These are phyloP conservation scores for Steccherinum ochraceum DNA, from an alignment of 768 basidiomycete genomes.

Conservation along the genomic window DNA sequence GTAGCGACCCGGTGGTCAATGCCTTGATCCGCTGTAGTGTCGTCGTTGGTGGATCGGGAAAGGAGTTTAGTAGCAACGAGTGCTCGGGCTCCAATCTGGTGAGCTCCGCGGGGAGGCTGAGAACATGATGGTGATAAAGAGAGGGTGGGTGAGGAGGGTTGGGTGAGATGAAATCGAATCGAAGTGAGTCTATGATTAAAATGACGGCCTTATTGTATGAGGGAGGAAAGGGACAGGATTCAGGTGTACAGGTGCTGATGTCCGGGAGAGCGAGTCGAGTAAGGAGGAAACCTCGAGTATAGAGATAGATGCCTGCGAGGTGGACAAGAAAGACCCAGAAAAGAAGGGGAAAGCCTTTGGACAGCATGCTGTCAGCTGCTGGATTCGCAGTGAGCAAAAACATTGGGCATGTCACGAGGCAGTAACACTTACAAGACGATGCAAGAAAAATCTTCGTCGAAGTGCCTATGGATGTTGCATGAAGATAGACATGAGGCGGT, in stretches of 20 bases:
- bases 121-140: conserved; percentile 72
- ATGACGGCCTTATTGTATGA: conserved; percentile 79
- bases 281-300: conserved; percentile 87
- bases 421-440: not conserved
- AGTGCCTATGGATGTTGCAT: not conserved
- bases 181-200: conserved; percentile 86
- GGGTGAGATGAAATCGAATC: conserved; percentile 88
- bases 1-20: conserved; percentile 89
- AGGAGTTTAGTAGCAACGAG: conserved; percentile 84
- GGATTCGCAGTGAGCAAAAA: too few relatives aligned
- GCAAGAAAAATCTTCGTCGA: not conserved
- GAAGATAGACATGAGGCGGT: not conserved
- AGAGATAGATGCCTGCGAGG: conserved; percentile 76
- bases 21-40: conserved; percentile 95
- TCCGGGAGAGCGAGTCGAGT: conserved; percentile 68
- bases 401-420: not conserved
- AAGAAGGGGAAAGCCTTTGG: conserved; percentile 19
- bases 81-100: conserved; percentile 55
- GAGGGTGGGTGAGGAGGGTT: conserved; percentile 56
- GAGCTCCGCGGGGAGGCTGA: conserved; percentile 74
- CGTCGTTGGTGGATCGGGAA: conserved; percentile 91
- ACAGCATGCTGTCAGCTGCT: too few relatives aligned
- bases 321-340: conserved; percentile 65
- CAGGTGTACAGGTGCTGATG: conserved; percentile 34
- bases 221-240: conserved; percentile 42